Base-by-base conservation (phyloP, 768 basidiomycete genomes). In the Hortiboletus flavorubellus region DNA sequence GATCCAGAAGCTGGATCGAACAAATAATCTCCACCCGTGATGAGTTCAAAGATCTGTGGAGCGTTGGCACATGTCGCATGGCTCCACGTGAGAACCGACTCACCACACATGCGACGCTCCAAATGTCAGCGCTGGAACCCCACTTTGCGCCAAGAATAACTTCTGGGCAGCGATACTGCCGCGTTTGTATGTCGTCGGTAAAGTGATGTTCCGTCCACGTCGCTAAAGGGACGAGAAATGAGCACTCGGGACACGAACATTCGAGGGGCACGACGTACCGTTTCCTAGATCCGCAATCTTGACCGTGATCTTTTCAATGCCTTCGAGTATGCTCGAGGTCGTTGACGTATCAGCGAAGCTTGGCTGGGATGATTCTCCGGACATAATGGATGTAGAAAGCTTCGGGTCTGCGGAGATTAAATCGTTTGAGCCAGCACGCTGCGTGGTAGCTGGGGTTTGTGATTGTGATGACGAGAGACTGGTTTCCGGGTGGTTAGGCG, bases 251-350 rank as follows among this genome's bases (percentile, higher is more conserved):
- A 31, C 34, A 47, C 46, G 35, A 12, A 46, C 7, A 39, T 23
- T 47, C 31, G 10, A 44, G 5, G 10, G 15, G 18, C 10, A 31
- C 30, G 31, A 73, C 85, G 55, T 67, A 84, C 93, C 93, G 71
- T 98, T 98, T 8, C 97, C 97, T 50, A 99, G 74, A 80, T 99
- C 97, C 31, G 96, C 97, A 67, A 99, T 98, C 80, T 98, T 98
- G 49, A 99, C 97, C 7, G 94, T 98, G 58, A 98, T 97, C 68
- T 84, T 83, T 66, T 91, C 85, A 51, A 63, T 57, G 16, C 69
- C 70, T 49, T 76, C 75, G 29, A 70, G 56, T n/a, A 65, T 46
- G 39, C 68, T 71, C n/a, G 72, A 69, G 5, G 52, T 39, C n/a
- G 63, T 53, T 10, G 68, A 69, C 7, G 62, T 59, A 48, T 57